A percentile compares a stretch with the other conserved stretches of the same genome.
These are phyloP conservation scores for Saturnispora saitoi DNA, from an alignment of 805 yeast genomes.

Conservation along the genomic window DNA sequence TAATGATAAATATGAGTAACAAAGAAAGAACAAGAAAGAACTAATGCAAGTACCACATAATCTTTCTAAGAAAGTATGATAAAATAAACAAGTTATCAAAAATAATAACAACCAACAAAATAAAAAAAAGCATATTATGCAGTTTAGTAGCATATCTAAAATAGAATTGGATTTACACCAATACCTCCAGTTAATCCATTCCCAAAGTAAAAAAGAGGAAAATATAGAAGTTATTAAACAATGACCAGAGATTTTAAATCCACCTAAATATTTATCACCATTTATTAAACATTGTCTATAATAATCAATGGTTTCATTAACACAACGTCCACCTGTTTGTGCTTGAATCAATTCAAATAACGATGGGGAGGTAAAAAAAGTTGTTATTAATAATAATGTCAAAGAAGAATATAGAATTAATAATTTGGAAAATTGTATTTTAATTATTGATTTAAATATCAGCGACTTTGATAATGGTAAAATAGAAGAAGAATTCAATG, in stretches of 20 bases:
- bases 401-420: slow-evolving; percentile 18
- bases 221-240: slow-evolving; percentile 30
- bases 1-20: slow-evolving; percentile 15
- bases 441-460: background rate
- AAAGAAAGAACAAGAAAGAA: slow-evolving; percentile 24
- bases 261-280: slow-evolving; percentile 30
- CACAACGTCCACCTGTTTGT: slow-evolving; percentile 34
- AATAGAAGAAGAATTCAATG: background rate
- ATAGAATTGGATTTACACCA: slow-evolving; percentile 4
- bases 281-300: slow-evolving; percentile 18
- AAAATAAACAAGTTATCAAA: slow-evolving; percentile 38
- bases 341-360: slow-evolving; percentile 27
- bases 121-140: background rate
- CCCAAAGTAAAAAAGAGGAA: slow-evolving; percentile 23
- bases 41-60: slow-evolving; percentile 37
- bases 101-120: slow-evolving; percentile 33
- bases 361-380: slow-evolving; percentile 13
- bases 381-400: slow-evolving; percentile 7
- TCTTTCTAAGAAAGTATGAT: slow-evolving; percentile 41
- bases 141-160: background rate
- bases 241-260: slow-evolving; percentile 38
- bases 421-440: slow-evolving; percentile 15
- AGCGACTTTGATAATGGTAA: background rate
- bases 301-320: slow-evolving; percentile 14
- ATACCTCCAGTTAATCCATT: slow-evolving; percentile 10